Conservation (phyloP, 805 yeast species). For the Brettanomyces naardenensis region DNA sequence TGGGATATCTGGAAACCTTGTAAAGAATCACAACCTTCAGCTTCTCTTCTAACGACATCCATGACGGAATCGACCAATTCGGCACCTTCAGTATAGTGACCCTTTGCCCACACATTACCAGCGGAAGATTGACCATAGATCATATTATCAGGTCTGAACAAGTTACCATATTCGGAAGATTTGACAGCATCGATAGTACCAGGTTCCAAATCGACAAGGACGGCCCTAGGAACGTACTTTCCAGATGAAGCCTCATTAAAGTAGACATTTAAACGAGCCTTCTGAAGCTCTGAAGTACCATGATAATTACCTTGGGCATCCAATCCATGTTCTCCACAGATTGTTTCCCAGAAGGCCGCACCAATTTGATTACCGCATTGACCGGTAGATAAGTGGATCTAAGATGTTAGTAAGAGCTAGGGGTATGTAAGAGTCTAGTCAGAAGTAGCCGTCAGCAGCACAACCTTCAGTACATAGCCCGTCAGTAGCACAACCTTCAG, state of each 20-base stretch:
- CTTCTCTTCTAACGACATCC: constrained; percentile 89
- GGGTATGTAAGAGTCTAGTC: constrained; percentile 1
- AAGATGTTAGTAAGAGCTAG: constrained; percentile 5
- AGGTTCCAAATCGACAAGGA: constrained; percentile 88
- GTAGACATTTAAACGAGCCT: constrained; percentile 59
- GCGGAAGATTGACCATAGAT: constrained; percentile 89
- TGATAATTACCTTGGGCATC: constrained; percentile 69
- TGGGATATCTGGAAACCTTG: constrained; percentile 92
- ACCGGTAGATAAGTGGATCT: constrained; percentile 95
- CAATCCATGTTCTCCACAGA: constrained; percentile 81
- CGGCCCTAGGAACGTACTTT: constrained; percentile 91
- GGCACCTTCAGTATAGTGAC: constrained; percentile 95
- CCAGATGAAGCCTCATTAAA: constrained; percentile 82
- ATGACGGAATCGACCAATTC: constrained; percentile 84
- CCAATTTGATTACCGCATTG: constrained; percentile 99
- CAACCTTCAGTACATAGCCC: no score
- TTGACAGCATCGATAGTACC: constrained; percentile 86
- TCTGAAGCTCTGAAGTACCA: constrained; percentile 48
- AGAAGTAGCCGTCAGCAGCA: no score
- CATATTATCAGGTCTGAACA: constrained; percentile 88
- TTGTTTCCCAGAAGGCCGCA: constrained; percentile 91
- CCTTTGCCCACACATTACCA: constrained; percentile 96
- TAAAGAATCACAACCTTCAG: constrained; percentile 84
- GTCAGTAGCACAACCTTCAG: no score
- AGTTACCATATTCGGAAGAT: constrained; percentile 70